Evolutionary conservation across 352 stramenopile species (phyloP).

Genomic region (Globisporangium perplexum): DNA sequence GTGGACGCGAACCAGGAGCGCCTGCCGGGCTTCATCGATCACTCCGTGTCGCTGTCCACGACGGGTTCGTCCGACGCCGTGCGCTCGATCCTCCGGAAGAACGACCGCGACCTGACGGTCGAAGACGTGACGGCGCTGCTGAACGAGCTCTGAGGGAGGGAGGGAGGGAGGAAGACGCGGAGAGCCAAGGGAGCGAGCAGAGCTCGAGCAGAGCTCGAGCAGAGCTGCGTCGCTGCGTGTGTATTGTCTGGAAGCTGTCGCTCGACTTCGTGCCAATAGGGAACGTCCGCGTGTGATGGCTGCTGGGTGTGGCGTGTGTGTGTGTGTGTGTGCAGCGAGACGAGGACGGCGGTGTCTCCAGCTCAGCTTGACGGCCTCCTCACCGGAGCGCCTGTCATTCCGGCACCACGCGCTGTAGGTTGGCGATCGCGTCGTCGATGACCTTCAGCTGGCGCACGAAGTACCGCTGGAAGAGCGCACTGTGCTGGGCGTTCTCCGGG

Average conservation of each 20-base stretch:
- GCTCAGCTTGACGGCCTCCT: neutral
- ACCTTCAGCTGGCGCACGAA: constrained; percentile 16
- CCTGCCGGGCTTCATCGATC: constrained; percentile 59
- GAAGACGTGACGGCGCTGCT: constrained; percentile 82
- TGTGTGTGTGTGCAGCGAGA: neutral
- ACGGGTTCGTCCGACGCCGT: constrained; percentile 55
- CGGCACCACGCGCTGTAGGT: constrained; percentile 9
- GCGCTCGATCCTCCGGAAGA: constrained; percentile 74
- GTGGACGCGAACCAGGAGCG: constrained; percentile 75
- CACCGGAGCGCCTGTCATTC: neutral
- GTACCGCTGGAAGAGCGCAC: constrained; percentile 16
- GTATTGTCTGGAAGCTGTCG: constrained; percentile 2
- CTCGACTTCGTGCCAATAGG: neutral
- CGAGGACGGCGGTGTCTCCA: neutral
- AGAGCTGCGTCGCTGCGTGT: neutral
- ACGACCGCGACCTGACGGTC: constrained; percentile 82
- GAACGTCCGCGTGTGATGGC: neutral
- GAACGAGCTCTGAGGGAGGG: constrained; percentile 39
- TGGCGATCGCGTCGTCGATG: constrained; percentile 13
- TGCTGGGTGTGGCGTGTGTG: neutral
- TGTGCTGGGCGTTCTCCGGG: constrained; percentile 7
- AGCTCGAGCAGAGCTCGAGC: neutral
- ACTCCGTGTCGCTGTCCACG: constrained; percentile 45
- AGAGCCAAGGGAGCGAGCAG: neutral
- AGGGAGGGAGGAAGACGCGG: neutral